Base-by-base conservation (phyloP, 2,329 filamentous ascomycete species). In the Trichoderma asperellum region DNA sequence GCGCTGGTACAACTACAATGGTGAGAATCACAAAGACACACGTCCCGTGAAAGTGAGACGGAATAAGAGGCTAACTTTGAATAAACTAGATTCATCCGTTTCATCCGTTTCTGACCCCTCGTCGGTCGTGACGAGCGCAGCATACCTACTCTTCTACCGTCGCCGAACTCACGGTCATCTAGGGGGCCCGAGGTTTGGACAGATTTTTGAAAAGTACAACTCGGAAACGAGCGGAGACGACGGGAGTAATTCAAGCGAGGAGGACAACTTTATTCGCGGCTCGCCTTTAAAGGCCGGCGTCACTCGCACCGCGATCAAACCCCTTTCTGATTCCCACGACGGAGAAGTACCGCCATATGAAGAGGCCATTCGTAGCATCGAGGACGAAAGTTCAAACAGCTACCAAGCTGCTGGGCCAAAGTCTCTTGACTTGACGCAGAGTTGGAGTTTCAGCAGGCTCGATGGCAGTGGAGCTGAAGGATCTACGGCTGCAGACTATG, bases 1-100 rank as follows among this genome's bases (percentile, higher is more conserved):
- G 69, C 85, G 92, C 79, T 99, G 96, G 96, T 97, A 97, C 79
- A 92, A 96, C 74, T 98, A 96, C 79, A 98, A 99, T 79, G 95
- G 94, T 96, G 84, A 81, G 90, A 81, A 14, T 58, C 49, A 52
- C 49, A 14, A 29, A 53, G 7, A 5, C 24, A 4, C 21, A 7
- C 11, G 2, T n/a, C 3, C 16, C 27, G 29, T 4, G 4, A 10
- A 16, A 47, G 18, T 32, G 14, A 18, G 32, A 14, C 40, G 21
- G 49, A 53, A 37, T 7, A 12, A 55, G 16, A 18, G 34, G 73
- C 83, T 89, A 78, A 90, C 74, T 16, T 24, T 21, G 47, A 18
- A 18, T 56, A 18, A n/a, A 18, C 16, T 75, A 97, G 94, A 97
- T 80, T 92, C 92, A 8, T 88, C 87, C 14, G 92, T 94, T 21